Percentiles rank a stretch among this genome's conserved stretches.
phyloP scores from a whole-genome alignment of 306 rosid genomes.

The Lithocarpus polystachyus region DNA sequence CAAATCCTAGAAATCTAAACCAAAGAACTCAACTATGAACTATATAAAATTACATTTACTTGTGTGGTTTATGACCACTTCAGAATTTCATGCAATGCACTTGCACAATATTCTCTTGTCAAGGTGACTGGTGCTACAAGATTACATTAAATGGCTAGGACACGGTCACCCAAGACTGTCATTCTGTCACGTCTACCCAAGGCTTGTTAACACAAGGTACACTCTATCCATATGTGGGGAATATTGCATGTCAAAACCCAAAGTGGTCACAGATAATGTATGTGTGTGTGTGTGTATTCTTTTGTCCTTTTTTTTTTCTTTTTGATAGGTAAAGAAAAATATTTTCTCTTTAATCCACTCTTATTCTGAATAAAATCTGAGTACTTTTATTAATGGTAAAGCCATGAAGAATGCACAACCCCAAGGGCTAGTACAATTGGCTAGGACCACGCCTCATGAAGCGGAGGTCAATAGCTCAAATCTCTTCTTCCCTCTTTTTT shows the following conservation, averaged over 20 bases:
- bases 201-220: not conserved
- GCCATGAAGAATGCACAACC: not conserved
- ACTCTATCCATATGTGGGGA: not conserved
- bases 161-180: not conserved
- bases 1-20: not conserved
- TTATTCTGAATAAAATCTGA: not conserved
- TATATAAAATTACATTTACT: not conserved
- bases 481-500: too few species aligned
- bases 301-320: too few species aligned
- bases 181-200: not conserved
- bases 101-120: not conserved
- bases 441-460: too few species aligned
- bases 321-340: too few species aligned
- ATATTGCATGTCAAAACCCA: not conserved
- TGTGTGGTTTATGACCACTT: too few species aligned
- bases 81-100: too few species aligned
- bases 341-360: too few species aligned
- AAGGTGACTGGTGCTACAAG: not conserved
- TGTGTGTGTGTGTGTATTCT: too few species aligned
- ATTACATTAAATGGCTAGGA: not conserved
- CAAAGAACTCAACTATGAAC: not conserved
- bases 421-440: too few species aligned
- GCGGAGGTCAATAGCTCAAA: too few species aligned
- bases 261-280: not conserved
- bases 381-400: not conserved